Evolutionary conservation across 1,284 basidiomycete species (phyloP).

Genomic region (Agaricales sp.): DNA sequence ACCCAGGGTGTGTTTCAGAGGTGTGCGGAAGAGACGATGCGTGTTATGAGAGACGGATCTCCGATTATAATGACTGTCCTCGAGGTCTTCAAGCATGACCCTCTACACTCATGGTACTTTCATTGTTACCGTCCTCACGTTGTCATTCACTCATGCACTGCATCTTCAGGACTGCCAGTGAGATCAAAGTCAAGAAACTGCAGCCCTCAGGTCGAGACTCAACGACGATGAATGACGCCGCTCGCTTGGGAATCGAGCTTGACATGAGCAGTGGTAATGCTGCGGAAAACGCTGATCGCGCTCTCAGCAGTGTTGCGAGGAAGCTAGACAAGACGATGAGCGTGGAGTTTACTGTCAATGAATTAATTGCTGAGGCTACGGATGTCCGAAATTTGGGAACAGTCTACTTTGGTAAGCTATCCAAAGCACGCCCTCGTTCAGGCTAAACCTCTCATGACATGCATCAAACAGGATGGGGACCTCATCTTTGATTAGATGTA

Average conservation of each 20-base stretch:
- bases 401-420: constrained; percentile 42
- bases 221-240: constrained; percentile 14
- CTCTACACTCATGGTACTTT: constrained; percentile 81
- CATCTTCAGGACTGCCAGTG: constrained; percentile 56
- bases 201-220: constrained; percentile 11
- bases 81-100: constrained; percentile 96
- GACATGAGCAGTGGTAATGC: constrained; percentile 57
- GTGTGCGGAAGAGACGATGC: constrained; percentile 89
- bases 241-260: constrained; percentile 34
- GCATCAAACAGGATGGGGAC: constrained; percentile 29
- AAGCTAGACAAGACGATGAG: constrained; percentile 83
- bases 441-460: too few species aligned
- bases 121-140: not conserved
- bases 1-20: constrained; percentile 93
- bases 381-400: constrained; percentile 67
- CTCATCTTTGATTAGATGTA: constrained; percentile 19
- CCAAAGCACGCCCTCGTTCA: not conserved
- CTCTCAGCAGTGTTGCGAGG: constrained; percentile 64
- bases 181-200: constrained; percentile 33
- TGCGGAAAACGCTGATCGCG: constrained; percentile 85
- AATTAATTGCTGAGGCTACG: constrained; percentile 85
- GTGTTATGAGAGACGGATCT: constrained; percentile 79
- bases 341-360: constrained; percentile 90
- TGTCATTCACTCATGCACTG: not conserved
- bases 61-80: constrained; percentile 90